Conservation (phyloP, 1,284 basidiomycete species). For the Mycosarcoma mackinlayi region DNA sequence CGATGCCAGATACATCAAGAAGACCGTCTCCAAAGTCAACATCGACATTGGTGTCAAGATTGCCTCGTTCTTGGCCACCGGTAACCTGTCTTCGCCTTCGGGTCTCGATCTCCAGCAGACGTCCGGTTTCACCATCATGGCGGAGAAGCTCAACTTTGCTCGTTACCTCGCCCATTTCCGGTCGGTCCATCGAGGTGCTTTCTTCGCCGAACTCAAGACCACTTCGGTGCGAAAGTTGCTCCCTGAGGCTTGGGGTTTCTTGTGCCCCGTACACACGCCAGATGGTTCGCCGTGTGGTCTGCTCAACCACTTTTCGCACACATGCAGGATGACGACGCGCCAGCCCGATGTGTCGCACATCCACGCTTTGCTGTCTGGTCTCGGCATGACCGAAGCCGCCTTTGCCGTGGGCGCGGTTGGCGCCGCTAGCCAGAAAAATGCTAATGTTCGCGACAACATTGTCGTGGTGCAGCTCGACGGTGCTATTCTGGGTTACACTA, state of each 20-base stretch:
- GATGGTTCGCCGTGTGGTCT: slow-evolving; percentile 98
- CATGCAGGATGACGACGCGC: slow-evolving; percentile 88
- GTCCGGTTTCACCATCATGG: slow-evolving; percentile 96
- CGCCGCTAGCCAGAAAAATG: slow-evolving; percentile 55
- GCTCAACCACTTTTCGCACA: slow-evolving; percentile 94
- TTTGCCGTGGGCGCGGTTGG: slow-evolving; percentile 36
- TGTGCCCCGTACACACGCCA: slow-evolving; percentile 98
- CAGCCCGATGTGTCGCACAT: slow-evolving; percentile 82
- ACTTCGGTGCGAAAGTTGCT: slow-evolving; percentile 96
- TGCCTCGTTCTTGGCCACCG: slow-evolving; percentile 95
- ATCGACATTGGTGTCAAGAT: slow-evolving; percentile 92
- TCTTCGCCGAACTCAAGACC: slow-evolving; percentile 99
- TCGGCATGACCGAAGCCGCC: slow-evolving; percentile 92
- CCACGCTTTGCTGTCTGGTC: slow-evolving; percentile 81
- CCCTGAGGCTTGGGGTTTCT: slow-evolving; percentile 98
- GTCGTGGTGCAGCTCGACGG: slow-evolving; percentile 94
- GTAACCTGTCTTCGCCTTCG: slow-evolving; percentile 92
- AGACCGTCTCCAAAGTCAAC: slow-evolving; percentile 81
- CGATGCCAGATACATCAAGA: slow-evolving; percentile 85
- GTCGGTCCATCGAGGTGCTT: slow-evolving; percentile 98
- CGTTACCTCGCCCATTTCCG: slow-evolving; percentile 99
- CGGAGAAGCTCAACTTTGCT: slow-evolving; percentile 98
- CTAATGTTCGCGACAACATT: slow-evolving; percentile 80
- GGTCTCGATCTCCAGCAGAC: slow-evolving; percentile 97
- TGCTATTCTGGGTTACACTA: slow-evolving; percentile 93